phyloP scores from a whole-genome alignment of 1,139 yeast genomes.

The Geotrichum carabidarum region DNA sequence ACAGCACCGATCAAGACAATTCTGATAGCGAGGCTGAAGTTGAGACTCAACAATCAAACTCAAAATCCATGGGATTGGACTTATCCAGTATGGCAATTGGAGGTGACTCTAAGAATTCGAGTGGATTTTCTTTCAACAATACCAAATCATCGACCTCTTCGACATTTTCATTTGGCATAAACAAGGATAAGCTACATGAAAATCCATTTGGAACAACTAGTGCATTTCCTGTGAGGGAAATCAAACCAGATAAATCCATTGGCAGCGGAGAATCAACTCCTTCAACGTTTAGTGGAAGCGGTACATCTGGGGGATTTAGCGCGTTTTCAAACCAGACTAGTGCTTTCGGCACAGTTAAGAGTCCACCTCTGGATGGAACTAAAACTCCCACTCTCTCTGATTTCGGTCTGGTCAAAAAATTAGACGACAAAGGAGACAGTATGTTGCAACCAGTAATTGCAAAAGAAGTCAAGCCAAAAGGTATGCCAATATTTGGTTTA shows the following conservation, averaged over 20 bases:
- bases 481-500: too few species aligned
- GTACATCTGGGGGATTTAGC: not conserved
- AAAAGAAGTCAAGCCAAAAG: too few species aligned
- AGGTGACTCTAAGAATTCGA: not conserved
- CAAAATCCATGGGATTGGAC: not conserved
- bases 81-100: not conserved
- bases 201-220: not conserved
- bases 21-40: not conserved
- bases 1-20: conserved; percentile 3
- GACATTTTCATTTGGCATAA: not conserved
- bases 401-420: not conserved
- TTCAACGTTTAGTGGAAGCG: not conserved
- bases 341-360: too few species aligned
- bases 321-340: too few species aligned
- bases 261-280: not conserved
- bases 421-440: too few species aligned
- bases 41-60: too few species aligned
- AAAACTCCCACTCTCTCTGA: not conserved
- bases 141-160: not conserved
- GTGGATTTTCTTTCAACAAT: not conserved
- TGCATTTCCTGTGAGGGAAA: not conserved
- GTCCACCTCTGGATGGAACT: not conserved
- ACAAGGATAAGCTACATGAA: not conserved
- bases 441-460: too few species aligned
- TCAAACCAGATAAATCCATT: too few species aligned